Base-by-base conservation (phyloP, 2,329 filamentous ascomycete genomes). In the Aspergillus aculeatinus region DNA sequence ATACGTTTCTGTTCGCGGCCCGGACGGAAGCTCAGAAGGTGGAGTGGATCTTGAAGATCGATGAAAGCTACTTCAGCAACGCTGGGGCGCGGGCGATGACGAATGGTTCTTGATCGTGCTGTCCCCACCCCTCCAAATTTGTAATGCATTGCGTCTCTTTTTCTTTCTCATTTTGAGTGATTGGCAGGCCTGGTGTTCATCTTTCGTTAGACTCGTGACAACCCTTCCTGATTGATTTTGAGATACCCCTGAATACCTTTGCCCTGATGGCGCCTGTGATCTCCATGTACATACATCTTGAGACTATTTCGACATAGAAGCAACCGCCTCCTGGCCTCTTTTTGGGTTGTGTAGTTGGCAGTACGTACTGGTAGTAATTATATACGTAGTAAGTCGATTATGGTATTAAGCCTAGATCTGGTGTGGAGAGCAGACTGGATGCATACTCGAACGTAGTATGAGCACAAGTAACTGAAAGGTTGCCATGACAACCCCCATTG, bases 31-130 rank as follows among this genome's bases (percentile, higher is more conserved):
- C 88, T 52, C 93, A 97, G 76, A 96, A 97, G 81, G 89, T 93
- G 68, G 95, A 98, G 74, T 99, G 95, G 95, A 96, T 99, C 68
- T 85, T 96, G 76, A 89, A 90, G 70, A 92, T 99, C 68, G 95
- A 99, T 76, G 90, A 96, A 80, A 91, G 89, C 66, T 88, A 84
- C 74, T 86, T 87, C 68, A 78, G 75, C 61, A 75, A 67, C 58
- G 67, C 67, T 48, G 67, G 64, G 10, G 65, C 70, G 44, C 67
- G 70, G 61, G 60, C 68, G 21, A 60, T 66, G 48, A 64, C 63
- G 11, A 74, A 67, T 48, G 62, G 68, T 48, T 49, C 27, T 23
- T 42, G 33, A 51, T 29, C 27, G 27, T 29, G 9, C 44, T 23
- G 27, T 53, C 48, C 47, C 39, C 21, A 35, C 27, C 23, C 21